phyloP scores from a whole-genome alignment of 164 flowering plant species.

The Umbellularia californica region DNA sequence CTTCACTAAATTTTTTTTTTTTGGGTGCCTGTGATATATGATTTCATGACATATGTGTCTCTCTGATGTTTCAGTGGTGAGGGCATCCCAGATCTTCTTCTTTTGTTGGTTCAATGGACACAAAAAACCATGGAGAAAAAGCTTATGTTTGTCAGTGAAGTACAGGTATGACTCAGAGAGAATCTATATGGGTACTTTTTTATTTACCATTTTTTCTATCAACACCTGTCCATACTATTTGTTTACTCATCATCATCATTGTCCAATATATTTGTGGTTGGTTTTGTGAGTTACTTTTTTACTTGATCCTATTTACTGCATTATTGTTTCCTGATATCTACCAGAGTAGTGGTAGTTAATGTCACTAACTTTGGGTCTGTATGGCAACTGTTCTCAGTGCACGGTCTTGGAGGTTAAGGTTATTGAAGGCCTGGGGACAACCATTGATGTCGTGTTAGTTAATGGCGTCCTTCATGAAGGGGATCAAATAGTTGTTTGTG shows the following conservation, averaged over 20 bases:
- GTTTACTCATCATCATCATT: neutral
- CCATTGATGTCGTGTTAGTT: conserved; percentile 94
- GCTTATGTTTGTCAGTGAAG: conserved; percentile 71
- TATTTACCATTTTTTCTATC: neutral
- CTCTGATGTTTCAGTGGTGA: conserved; percentile 61
- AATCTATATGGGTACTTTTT: neutral
- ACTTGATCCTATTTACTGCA: too few species aligned
- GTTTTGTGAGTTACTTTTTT: too few species aligned
- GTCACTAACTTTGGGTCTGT: neutral
- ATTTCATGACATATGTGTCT: neutral
- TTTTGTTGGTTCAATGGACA: conserved; percentile 81
- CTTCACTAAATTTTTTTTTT: neutral
- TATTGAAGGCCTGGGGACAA: conserved; percentile 95
- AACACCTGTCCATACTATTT: neutral
- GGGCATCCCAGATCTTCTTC: conserved; percentile 87
- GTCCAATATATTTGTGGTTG: neutral
- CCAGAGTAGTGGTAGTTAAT: too few species aligned
- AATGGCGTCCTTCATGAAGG: conserved; percentile 98
- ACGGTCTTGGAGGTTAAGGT: conserved; percentile 99
- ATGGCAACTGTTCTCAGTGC: conserved; percentile 46
- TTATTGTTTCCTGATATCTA: too few species aligned
- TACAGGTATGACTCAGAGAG: conserved; percentile 48
- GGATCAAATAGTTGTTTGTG: conserved; percentile 97
- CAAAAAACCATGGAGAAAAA: conserved; percentile 93
- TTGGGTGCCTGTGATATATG: neutral